Percentiles rank a stretch among this genome's conserved stretches.
These are phyloP conservation scores for Metarhizium rileyi DNA, from an alignment of 2,329 filamentous ascomycete species.

Conservation along the genomic window DNA sequence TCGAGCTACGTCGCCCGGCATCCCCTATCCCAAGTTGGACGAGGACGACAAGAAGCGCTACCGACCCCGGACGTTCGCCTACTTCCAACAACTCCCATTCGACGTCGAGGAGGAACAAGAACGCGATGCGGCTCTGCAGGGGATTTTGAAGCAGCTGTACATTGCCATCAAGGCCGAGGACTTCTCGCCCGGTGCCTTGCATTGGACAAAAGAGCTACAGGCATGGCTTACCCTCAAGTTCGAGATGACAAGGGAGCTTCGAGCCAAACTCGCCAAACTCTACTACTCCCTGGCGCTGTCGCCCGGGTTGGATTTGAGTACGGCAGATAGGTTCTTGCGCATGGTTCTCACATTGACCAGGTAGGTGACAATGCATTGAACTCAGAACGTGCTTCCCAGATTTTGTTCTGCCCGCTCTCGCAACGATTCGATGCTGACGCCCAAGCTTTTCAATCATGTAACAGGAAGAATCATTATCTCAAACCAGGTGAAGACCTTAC, in stretches of 20 bases:
- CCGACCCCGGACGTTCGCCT: conserved; percentile 84
- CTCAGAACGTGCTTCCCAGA: no score
- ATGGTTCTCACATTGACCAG: conserved; percentile 97
- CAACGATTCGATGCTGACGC: background rate
- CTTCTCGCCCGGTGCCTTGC: conserved; percentile 83
- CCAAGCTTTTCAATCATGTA: background rate
- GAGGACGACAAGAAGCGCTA: conserved; percentile 54
- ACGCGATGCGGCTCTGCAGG: conserved; percentile 68
- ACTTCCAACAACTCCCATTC: conserved; percentile 86
- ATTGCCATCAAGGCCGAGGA: conserved; percentile 86
- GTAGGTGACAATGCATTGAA: conserved; percentile 39
- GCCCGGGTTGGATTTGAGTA: conserved; percentile 72
- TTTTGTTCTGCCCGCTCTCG: conserved; percentile 2
- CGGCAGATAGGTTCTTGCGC: conserved; percentile 84
- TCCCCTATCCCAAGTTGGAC: conserved; percentile 40
- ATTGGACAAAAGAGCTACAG: conserved; percentile 94
- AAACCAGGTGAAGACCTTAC: conserved; percentile 81
- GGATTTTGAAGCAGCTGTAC: conserved; percentile 90
- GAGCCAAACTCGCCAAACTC: conserved; percentile 75
- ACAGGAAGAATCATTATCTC: conserved; percentile 87
- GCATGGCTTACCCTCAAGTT: conserved; percentile 97
- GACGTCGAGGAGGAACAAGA: conserved; percentile 69
- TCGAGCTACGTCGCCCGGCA: conserved; percentile 74
- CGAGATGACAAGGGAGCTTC: conserved; percentile 77
- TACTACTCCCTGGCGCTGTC: conserved; percentile 92